Evolutionary conservation across 805 yeast species (phyloP).

Genomic region (Saccharomycopsis babjevae): DNA sequence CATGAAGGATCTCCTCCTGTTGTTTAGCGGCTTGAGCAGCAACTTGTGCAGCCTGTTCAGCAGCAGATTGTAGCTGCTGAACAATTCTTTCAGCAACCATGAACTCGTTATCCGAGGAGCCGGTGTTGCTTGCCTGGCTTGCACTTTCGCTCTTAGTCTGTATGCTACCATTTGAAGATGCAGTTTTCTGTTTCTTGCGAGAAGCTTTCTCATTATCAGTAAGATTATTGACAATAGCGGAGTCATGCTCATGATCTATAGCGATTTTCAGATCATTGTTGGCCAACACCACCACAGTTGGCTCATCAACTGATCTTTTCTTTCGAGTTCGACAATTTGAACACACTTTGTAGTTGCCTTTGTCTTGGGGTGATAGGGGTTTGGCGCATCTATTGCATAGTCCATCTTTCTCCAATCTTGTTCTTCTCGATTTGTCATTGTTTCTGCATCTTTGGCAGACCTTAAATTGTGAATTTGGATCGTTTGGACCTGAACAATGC

Average conservation of each 20-base stretch:
- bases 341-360: slow-evolving; percentile 49
- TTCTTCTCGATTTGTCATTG: slow-evolving; percentile 48
- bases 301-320: slow-evolving; percentile 25
- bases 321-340: slow-evolving; percentile 41
- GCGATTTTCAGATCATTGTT: slow-evolving; percentile 1
- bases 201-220: slow-evolving; percentile 9
- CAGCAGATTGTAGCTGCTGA: slow-evolving; percentile 17
- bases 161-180: slow-evolving; percentile 17
- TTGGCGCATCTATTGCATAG: slow-evolving; percentile 56
- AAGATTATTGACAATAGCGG: neutral
- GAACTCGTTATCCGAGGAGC: slow-evolving; percentile 1
- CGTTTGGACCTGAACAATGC: slow-evolving; percentile 54
- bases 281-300: neutral
- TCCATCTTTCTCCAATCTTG: slow-evolving; percentile 45
- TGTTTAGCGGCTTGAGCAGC: slow-evolving; percentile 5
- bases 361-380: slow-evolving; percentile 34
- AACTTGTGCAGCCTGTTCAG: slow-evolving; percentile 2
- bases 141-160: slow-evolving; percentile 1
- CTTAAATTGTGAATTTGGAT: slow-evolving; percentile 38
- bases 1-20: slow-evolving; percentile 12
- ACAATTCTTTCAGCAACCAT: slow-evolving; percentile 11
- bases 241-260: neutral
- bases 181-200: slow-evolving; percentile 15
- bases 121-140: slow-evolving; percentile 9
- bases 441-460: slow-evolving; percentile 59